Evolutionary conservation across 2,329 filamentous ascomycete species (phyloP), one percentile per base, ranked within the genome.

Genomic region (Cladosporium sp.): DNA sequence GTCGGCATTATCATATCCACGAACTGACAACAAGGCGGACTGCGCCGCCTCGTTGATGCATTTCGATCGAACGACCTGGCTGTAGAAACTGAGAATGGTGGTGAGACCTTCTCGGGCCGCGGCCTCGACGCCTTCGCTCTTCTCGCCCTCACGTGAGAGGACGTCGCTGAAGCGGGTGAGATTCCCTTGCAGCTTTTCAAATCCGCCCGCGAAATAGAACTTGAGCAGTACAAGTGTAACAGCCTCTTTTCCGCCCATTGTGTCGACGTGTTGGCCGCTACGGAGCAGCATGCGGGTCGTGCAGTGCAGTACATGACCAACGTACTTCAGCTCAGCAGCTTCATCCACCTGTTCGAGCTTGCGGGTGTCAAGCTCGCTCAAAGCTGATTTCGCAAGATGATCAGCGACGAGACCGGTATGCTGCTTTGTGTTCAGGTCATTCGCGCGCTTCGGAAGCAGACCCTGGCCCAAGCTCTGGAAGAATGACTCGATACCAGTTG

Each of bases 391-490:
- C 3, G 89, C 89, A 62, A 97, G 79, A 22, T 89, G 85, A 62
- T 87, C 83, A 4, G 83, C 83, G 35, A 88, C 82, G 58, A 81
- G 73, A 19, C 76, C 77, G 32, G 83, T 82, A 70, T 84, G 85
- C 67, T 87, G 83, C 66, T 80, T 83, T 61, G 80, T 76, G 56
- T 82, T 82, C 2, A 76, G 66, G 65, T 97, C 91, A 25, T 84
- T 80, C 12, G 32, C 61, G 50, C 91, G 85, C 58, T 90, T 88
- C 42, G 85, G 84, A 3, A 96, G 80, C 20, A 97, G 77, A 15
- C 88, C 84, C 71, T 91, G 94, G 12, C 93, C 93, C 42, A 97
- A 77, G 1, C 86, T 87, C 67, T 96, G 90, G 69, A 96, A 88
- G 64, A 97, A 89, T 0, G 89, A 87, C 17, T 90, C 88, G n/a